These are phyloP conservation scores for Rhodotorula sphaerocarpa DNA, from an alignment of 768 basidiomycete genomes.

Conservation along the genomic window DNA sequence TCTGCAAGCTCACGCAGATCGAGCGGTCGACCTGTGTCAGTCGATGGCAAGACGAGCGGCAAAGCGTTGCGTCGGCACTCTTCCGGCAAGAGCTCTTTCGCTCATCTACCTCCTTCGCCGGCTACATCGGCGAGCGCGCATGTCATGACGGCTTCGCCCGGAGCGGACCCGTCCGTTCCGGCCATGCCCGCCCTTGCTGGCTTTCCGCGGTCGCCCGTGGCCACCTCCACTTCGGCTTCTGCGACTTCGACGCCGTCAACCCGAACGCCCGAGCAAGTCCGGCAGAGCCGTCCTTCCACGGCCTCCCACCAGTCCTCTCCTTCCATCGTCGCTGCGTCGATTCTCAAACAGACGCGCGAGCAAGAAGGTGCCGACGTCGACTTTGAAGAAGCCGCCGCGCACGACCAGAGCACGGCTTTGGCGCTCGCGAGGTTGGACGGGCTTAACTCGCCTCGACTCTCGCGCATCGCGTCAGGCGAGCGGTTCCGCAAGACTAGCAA, in stretches of 20 bases:
- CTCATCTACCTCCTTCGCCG: conserved; percentile 32
- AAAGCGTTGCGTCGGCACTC: conserved; percentile 20
- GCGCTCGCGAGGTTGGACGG: conserved; percentile 90
- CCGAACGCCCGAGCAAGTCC: conserved; percentile 16
- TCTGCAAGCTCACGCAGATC: conserved; percentile 4
- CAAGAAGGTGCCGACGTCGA: conserved; percentile 32
- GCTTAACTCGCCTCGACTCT: conserved; percentile 43
- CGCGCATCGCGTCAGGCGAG: conserved; percentile 13
- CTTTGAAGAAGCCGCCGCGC: conserved; percentile 20
- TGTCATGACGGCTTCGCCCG: neutral
- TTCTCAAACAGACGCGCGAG: conserved; percentile 28
- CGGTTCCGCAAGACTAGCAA: conserved; percentile 9
- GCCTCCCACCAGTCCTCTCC: conserved; percentile 33
- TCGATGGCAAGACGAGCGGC: conserved; percentile 18
- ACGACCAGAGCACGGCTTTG: conserved; percentile 56
- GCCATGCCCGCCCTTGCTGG: neutral
- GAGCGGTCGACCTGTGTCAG: conserved; percentile 13
- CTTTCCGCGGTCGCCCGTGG: neutral
- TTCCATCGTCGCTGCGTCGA: conserved; percentile 30
- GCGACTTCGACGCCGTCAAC: neutral
- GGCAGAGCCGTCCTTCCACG: conserved; percentile 23
- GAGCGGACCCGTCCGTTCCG: neutral
- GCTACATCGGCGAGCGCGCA: conserved; percentile 10
- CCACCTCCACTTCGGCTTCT: neutral
- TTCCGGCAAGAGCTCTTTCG: conserved; percentile 21